Percentiles rank a stretch among this genome's conserved stretches.
These are phyloP conservation scores for Rhynchospora breviuscula DNA, from an alignment of 176 grass and related monocot species.

Conservation along the genomic window DNA sequence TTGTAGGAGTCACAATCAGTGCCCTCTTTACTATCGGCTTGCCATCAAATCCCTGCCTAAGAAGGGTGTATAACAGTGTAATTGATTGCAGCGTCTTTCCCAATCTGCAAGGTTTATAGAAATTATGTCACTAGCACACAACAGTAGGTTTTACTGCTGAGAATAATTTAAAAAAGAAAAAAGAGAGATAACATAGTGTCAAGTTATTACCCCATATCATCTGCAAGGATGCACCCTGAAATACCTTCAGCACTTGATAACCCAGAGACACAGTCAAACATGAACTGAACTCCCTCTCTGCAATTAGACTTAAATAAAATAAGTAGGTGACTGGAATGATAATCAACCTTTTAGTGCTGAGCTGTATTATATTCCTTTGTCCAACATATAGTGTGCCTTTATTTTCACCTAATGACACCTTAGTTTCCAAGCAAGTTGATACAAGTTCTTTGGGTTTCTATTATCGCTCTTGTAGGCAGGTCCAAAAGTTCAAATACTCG, in stretches of 20 bases:
- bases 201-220: slow-evolving; percentile 91
- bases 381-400: neutral
- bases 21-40: slow-evolving; percentile 84
- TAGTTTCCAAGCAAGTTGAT: neutral
- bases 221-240: slow-evolving; percentile 92
- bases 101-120: slow-evolving; percentile 50
- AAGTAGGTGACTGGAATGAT: neutral
- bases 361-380: neutral
- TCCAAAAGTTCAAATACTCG: neutral
- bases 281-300: slow-evolving; percentile 99
- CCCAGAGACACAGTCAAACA: slow-evolving; percentile 98
- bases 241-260: slow-evolving; percentile 73
- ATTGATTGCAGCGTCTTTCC: slow-evolving; percentile 98
- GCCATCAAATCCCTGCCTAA: slow-evolving; percentile 82
- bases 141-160: neutral
- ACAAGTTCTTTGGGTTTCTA: neutral
- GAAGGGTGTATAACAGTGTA: slow-evolving; percentile 79
- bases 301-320: slow-evolving; percentile 27
- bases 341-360: neutral
- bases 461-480: neutral
- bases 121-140: slow-evolving; percentile 1
- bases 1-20: slow-evolving; percentile 89
- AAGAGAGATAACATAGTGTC: neutral
- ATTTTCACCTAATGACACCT: neutral
- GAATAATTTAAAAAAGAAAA: slow-evolving; percentile 9